These are phyloP conservation scores for Chlorella sp. DNA, from an alignment of 139 green algal genomes.

Conservation along the genomic window DNA sequence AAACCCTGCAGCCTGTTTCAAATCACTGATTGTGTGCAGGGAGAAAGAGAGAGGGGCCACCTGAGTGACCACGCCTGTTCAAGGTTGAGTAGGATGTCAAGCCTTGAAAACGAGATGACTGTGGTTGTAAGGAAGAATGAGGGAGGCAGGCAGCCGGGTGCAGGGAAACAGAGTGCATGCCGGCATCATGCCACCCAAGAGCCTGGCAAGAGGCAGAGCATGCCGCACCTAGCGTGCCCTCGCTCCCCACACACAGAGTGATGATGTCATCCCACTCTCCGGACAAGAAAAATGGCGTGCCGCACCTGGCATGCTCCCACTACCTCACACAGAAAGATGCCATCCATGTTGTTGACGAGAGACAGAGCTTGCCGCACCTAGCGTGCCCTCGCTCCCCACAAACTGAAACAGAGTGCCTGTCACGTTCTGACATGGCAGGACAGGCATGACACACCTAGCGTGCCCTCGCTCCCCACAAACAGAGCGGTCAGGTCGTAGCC, in stretches of 20 bases:
- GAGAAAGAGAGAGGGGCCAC: too few relatives aligned
- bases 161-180: too few relatives aligned
- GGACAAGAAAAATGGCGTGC: neutral
- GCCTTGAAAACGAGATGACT: too few relatives aligned
- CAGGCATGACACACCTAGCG: slow-evolving; percentile 51
- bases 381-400: neutral
- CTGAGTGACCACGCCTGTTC: too few relatives aligned
- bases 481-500: slow-evolving; percentile 76
- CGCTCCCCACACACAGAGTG: neutral
- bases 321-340: slow-evolving; percentile 72
- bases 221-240: neutral
- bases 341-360: too few relatives aligned
- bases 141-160: neutral
- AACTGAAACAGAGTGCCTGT: neutral
- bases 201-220: too few relatives aligned
- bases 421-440: neutral
- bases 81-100: too few relatives aligned
- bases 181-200: too few relatives aligned
- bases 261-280: neutral
- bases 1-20: too few relatives aligned
- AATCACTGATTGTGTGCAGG: too few relatives aligned
- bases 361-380: neutral
- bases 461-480: slow-evolving; percentile 73
- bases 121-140: neutral
- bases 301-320: slow-evolving; percentile 72